Percentiles rank a stretch among this genome's conserved stretches.
Conservation (phyloP, 192 early-diverging fungal species). For the Funneliformis mosseae region DNA sequence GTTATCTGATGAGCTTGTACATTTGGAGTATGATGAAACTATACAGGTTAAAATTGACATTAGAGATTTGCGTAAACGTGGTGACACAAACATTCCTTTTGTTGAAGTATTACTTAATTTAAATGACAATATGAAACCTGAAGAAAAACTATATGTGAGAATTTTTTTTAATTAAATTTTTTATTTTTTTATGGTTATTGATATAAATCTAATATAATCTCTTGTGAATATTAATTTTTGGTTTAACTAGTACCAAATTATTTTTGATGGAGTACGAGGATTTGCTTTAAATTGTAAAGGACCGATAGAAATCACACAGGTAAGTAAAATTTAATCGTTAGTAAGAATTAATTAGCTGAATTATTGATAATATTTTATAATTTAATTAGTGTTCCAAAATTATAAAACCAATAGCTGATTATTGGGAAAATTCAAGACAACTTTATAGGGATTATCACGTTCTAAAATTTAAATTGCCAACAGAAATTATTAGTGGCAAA, state of each 20-base stretch:
- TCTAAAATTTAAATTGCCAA: slow-evolving; percentile 11
- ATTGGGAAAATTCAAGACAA: slow-evolving; percentile 5
- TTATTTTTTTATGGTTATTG: not conserved
- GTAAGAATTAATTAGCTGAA: not conserved
- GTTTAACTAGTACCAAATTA: not conserved
- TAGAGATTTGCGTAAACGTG: not conserved
- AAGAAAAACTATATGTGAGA: not conserved
- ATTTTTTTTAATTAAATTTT: not conserved
- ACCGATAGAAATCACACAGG: not conserved
- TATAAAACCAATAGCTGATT: not conserved
- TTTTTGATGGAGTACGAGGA: not conserved
- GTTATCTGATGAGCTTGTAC: not conserved
- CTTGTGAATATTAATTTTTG: not conserved
- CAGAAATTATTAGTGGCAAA: not conserved
- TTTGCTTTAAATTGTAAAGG: not conserved
- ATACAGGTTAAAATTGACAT: slow-evolving; percentile 5
- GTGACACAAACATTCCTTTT: not conserved
- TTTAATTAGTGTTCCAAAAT: not conserved
- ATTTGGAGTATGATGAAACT: slow-evolving; percentile 4
- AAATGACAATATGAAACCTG: not conserved
- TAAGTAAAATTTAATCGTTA: not conserved
- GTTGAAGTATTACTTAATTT: not conserved
- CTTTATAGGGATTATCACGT: not conserved
- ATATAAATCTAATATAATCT: too few relatives aligned
- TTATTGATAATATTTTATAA: not conserved